Evolutionary conservation across 2,329 filamentous ascomycete species (phyloP), one percentile per base, ranked within the genome.

Genomic region (Fusarium sublunatum): DNA sequence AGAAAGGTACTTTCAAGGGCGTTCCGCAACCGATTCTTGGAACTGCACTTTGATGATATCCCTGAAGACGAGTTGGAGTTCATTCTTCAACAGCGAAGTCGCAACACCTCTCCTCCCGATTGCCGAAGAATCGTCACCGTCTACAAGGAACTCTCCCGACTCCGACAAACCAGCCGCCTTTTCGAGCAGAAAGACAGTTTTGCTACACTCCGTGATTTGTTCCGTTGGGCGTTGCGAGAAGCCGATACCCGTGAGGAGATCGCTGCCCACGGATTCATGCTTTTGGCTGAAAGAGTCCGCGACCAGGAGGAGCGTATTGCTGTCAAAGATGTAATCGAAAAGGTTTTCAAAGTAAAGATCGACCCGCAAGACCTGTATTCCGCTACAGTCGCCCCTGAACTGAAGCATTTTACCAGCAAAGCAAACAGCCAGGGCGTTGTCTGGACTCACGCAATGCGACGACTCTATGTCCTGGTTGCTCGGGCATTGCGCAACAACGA

Each of bases 181-280:
- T 99, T 99, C 73, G 96, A 99, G 78, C 92, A 97, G 72, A 97
- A 97, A 76, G 95, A 94, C 73, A 94, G 94, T 74, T 99, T 99
- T 75, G 95, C 96, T 2, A 99, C 95, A 2, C 81, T 99, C 41
- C 86, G 95, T 83, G 95, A 99, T 75, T 81, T 99, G 34, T 99
- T 99, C 73, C 85, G 95, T 67, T 99, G 95, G 95, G 94, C 95
- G 4, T 79, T 96, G 53, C 86, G 95, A 69, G 87, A 88, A 53
- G 93, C 93, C 1, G 91, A 96, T 65, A 92, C 89, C 26, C 88
- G 93, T 10, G 91, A 98, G 64, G 89, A 97, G 63, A 88, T 99
- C 55, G 95, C 95, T 2, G 83, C 88, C 11, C 94, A 99, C 74
- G 95, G 95, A 0, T 99, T 94, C 74, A 97, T 99, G 93, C 85